These are phyloP conservation scores for Scedosporium apiospermum DNA, from an alignment of 2,329 filamentous ascomycete species.

Conservation along the genomic window DNA sequence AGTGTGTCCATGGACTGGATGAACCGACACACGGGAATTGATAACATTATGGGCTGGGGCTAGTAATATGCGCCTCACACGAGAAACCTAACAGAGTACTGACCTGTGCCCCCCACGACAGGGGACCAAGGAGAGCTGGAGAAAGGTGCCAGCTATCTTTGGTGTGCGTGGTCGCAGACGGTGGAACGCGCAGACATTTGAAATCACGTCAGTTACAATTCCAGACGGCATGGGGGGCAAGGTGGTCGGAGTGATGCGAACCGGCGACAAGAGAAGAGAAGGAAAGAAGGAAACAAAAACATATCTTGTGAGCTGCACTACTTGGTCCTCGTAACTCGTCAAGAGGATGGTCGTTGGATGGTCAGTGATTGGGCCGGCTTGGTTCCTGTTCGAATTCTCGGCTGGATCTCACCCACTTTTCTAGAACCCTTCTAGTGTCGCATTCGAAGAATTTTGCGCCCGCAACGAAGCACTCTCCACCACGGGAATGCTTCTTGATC, in stretches of 20 bases:
- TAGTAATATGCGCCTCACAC: not conserved
- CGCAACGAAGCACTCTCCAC: not conserved
- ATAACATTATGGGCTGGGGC: not conserved
- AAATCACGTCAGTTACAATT: not conserved
- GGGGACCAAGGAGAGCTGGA: not conserved
- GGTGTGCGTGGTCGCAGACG: not conserved
- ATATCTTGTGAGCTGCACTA: not conserved
- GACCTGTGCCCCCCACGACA: not conserved
- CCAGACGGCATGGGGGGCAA: not conserved
- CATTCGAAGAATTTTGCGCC: not conserved
- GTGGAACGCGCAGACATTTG: not conserved
- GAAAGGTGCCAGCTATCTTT: not conserved
- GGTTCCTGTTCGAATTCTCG: not conserved
- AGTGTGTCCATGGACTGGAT: too few species aligned
- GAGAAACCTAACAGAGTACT: not conserved
- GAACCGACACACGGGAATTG: not conserved
- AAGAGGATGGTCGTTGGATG: not conserved
- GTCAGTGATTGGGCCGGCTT: not conserved
- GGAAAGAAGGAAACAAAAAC: not conserved
- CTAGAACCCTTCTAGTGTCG: not conserved
- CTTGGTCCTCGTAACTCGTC: too few species aligned
- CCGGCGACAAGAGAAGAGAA: not conserved
- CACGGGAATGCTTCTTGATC: not conserved
- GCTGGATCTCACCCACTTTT: not conserved
- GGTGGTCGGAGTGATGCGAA: not conserved